phyloP scores from a whole-genome alignment of 129 eudicot species.

The Artemisia tridentata region DNA sequence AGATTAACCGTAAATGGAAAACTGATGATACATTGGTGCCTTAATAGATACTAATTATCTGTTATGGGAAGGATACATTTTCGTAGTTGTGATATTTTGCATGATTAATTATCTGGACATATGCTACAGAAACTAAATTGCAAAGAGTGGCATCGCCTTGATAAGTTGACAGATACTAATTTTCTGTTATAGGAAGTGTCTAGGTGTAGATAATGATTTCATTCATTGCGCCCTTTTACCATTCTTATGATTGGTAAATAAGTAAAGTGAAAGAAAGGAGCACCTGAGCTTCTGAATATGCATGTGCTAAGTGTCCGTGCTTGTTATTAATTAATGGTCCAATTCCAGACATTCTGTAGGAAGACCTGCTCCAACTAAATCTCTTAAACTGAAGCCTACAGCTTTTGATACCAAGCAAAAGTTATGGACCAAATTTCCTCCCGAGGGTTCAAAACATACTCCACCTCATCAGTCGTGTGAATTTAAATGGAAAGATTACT shows the following conservation, averaged over 20 bases:
- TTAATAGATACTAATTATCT: too few species aligned
- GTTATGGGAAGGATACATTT: too few species aligned
- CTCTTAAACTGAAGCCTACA: constrained; percentile 62
- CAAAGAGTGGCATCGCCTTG: too few species aligned
- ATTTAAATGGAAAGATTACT: constrained; percentile 85
- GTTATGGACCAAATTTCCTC: constrained; percentile 84
- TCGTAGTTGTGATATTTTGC: too few species aligned
- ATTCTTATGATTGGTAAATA: neutral
- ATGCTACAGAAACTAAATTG: too few species aligned
- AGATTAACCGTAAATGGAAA: neutral
- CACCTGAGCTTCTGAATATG: neutral
- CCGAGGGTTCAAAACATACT: constrained; percentile 79
- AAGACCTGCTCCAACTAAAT: constrained; percentile 73
- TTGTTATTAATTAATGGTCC: constrained; percentile 20
- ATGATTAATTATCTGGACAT: too few species aligned
- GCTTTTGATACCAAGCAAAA: constrained; percentile 81
- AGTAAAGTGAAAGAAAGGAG: neutral
- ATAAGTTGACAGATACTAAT: too few species aligned
- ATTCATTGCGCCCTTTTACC: constrained; percentile 3
- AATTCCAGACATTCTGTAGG: constrained; percentile 82
- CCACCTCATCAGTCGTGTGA: constrained; percentile 94
- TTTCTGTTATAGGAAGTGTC: neutral
- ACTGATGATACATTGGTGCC: neutral
- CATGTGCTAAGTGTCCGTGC: neutral
- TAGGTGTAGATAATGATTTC: neutral